A percentile compares a stretch with the other conserved stretches of the same genome.
Evolutionary conservation across 2,329 filamentous ascomycete genomes (phyloP).

Genomic region (Aspergillus aculeatus): DNA sequence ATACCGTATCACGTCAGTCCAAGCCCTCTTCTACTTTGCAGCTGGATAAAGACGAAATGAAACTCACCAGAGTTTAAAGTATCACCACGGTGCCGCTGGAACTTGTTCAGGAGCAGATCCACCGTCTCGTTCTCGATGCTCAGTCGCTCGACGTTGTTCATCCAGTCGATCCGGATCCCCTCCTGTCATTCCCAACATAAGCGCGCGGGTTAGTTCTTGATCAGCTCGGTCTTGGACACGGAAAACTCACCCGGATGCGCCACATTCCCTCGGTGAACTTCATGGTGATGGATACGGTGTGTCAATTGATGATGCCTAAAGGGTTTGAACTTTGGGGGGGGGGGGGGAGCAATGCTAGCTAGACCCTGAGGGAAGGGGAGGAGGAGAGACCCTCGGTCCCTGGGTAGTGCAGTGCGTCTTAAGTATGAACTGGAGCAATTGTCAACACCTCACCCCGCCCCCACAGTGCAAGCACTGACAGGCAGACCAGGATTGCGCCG

Average conservation of each 20-base stretch:
- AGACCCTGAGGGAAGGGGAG: no score
- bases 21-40: not conserved
- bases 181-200: conserved; percentile 23
- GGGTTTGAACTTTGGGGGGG: no score
- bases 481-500: not conserved
- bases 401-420: no score
- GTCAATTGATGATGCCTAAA: no score
- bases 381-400: no score
- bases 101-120: conserved; percentile 38
- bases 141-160: conserved; percentile 42
- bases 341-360: no score
- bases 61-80: conserved; percentile 37
- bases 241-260: conserved; percentile 29
- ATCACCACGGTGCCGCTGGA: conserved; percentile 40
- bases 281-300: conserved; percentile 23
- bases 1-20: not conserved
- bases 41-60: no score
- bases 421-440: no score
- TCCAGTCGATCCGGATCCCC: conserved; percentile 41
- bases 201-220: not conserved
- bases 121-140: conserved; percentile 32
- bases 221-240: not conserved
- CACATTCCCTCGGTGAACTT: conserved; percentile 46
- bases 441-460: not conserved
- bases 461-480: not conserved